A percentile compares a stretch with the other conserved stretches of the same genome.
Conservation (phyloP, 768 basidiomycete species). For the Clitopilus hobsonii region DNA sequence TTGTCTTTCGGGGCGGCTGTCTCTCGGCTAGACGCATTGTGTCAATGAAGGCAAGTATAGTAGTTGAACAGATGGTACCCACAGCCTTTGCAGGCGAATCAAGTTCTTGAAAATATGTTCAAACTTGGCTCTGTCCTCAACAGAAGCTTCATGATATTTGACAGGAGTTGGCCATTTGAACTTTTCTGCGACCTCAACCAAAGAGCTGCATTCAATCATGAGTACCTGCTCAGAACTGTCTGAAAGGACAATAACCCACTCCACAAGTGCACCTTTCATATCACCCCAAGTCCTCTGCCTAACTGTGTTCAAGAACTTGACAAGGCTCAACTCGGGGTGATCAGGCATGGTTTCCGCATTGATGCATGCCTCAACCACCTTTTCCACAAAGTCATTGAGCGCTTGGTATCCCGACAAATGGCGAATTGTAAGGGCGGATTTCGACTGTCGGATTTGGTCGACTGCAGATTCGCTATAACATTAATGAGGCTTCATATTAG, state of each 20-base stretch:
- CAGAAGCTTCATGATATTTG: slow-evolving; percentile 49
- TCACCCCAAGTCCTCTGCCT: slow-evolving; percentile 71
- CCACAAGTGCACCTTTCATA: slow-evolving; percentile 60
- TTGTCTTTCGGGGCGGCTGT: slow-evolving; percentile 27
- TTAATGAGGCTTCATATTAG: slow-evolving; percentile 5
- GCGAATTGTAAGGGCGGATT: slow-evolving; percentile 32
- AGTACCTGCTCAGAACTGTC: slow-evolving; percentile 4
- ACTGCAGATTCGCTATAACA: slow-evolving; percentile 55
- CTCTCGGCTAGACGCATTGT: slow-evolving; percentile 39
- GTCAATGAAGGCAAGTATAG: not conserved
- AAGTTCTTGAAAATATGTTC: slow-evolving; percentile 76
- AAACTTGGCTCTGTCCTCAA: slow-evolving; percentile 57
- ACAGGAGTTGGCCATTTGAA: slow-evolving; percentile 84
- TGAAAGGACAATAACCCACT: slow-evolving; percentile 37
- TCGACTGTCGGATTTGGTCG: slow-evolving; percentile 40
- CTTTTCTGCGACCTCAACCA: slow-evolving; percentile 63
- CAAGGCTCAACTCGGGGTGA: slow-evolving; percentile 53
- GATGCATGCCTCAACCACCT: slow-evolving; percentile 40
- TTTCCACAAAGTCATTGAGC: slow-evolving; percentile 56
- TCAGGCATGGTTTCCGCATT: slow-evolving; percentile 40
- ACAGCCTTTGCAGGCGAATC: slow-evolving; percentile 76
- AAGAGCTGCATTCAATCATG: slow-evolving; percentile 36
- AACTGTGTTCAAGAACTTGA: slow-evolving; percentile 57
- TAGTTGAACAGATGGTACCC: slow-evolving; percentile 22
- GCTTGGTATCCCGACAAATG: slow-evolving; percentile 54